Percentiles rank a stretch among this genome's conserved stretches.
phyloP scores from a whole-genome alignment of 805 yeast species.

The Yarrowia bubula region DNA sequence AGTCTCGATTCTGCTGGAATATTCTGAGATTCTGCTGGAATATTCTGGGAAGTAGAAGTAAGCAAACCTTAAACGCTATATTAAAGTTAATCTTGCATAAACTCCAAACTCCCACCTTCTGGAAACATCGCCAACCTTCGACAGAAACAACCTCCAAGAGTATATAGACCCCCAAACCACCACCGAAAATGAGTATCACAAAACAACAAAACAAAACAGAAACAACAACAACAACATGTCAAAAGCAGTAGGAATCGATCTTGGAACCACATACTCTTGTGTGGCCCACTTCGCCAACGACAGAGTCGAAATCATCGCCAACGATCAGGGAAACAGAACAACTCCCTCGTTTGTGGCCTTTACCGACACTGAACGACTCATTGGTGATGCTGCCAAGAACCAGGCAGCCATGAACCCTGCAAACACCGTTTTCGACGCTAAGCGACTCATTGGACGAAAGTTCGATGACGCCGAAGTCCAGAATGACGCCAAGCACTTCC shows the following conservation, averaged over 20 bases:
- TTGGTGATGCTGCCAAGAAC: constrained; percentile 97
- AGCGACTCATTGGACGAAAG: constrained; percentile 85
- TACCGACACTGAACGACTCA: constrained; percentile 90
- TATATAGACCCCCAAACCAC: neutral
- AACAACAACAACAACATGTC: constrained; percentile 36
- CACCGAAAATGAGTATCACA: neutral
- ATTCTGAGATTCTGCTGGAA: neutral
- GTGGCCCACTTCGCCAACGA: constrained; percentile 82
- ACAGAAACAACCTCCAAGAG: neutral
- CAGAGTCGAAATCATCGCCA: constrained; percentile 89
- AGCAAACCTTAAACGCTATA: neutral
- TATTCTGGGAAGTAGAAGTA: neutral
- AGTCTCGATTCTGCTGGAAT: too few relatives aligned
- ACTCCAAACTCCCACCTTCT: neutral
- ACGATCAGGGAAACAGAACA: constrained; percentile 96
- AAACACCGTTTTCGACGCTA: constrained; percentile 91
- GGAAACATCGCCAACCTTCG: constrained; percentile 6
- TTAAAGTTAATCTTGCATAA: constrained; percentile 23
- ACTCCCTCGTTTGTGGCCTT: constrained; percentile 95
- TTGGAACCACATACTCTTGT: constrained; percentile 97
- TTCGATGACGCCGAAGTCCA: constrained; percentile 74
- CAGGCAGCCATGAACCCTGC: constrained; percentile 94
- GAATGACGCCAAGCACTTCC: constrained; percentile 80
- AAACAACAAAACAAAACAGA: neutral
- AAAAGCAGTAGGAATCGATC: constrained; percentile 72